Percentiles rank a stretch among this genome's conserved stretches.
phyloP scores from a whole-genome alignment of 1,139 yeast species.

The Candida pseudoviswanathii region DNA sequence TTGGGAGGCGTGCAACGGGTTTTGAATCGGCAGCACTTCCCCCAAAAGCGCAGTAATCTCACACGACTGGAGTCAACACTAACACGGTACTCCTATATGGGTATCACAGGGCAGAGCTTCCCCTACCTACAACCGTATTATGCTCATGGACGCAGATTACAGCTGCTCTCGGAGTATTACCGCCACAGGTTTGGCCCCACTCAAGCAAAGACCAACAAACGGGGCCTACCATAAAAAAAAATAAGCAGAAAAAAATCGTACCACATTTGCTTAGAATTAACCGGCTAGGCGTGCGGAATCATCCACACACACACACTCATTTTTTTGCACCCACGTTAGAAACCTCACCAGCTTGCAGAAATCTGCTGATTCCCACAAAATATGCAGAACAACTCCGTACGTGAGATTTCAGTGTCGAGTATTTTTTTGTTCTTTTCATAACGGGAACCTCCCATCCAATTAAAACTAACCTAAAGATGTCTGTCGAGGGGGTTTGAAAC shows the following conservation, averaged over 20 bases:
- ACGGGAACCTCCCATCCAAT: conserved; percentile 1
- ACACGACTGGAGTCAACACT: too few relatives aligned
- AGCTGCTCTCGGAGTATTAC: too few relatives aligned
- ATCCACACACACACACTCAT: too few relatives aligned
- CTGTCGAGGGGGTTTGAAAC: background rate
- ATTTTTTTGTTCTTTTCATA: background rate
- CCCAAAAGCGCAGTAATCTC: too few relatives aligned
- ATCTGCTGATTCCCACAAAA: conserved; percentile 12
- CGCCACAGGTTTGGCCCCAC: background rate
- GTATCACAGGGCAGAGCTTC: too few relatives aligned
- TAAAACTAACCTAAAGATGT: background rate
- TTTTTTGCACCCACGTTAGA: conserved; percentile 8
- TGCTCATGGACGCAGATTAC: too few relatives aligned
- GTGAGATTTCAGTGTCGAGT: background rate
- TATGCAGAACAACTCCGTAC: background rate
- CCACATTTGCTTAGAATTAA: conserved; percentile 1
- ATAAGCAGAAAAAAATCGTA: conserved; percentile 9
- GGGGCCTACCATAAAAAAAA: too few relatives aligned
- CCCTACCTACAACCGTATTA: too few relatives aligned
- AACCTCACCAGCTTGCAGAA: conserved; percentile 2
- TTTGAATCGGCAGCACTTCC: too few relatives aligned
- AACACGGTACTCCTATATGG: too few relatives aligned
- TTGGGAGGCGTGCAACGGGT: too few relatives aligned
- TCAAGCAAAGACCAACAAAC: background rate
- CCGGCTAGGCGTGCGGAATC: background rate